phyloP scores from a whole-genome alignment of 768 basidiomycete genomes.

The Suillus bovinus region DNA sequence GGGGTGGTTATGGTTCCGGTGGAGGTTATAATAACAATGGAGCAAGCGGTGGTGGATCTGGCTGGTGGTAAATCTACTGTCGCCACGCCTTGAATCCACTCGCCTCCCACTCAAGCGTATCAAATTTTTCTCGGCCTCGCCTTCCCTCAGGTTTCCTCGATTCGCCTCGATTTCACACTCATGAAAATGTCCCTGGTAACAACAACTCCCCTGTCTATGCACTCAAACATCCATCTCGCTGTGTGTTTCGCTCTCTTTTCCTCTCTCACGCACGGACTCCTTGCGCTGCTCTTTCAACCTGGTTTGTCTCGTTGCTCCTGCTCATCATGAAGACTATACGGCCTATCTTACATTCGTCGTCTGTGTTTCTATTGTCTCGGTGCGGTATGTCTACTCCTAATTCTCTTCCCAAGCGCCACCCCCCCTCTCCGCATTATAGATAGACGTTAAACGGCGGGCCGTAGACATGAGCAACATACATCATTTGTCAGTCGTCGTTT shows the following conservation, averaged over 20 bases:
- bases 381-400: constrained; percentile 26
- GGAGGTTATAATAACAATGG: constrained; percentile 24
- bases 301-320: constrained; percentile 57
- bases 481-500: constrained; percentile 48
- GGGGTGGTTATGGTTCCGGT: constrained; percentile 41
- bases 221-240: constrained; percentile 19
- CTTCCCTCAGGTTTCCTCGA: constrained; percentile 19
- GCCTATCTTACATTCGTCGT: constrained; percentile 42
- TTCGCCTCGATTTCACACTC: constrained; percentile 17
- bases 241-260: constrained; percentile 28
- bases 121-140: constrained; percentile 8
- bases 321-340: constrained; percentile 46
- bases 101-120: constrained; percentile 11
- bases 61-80: constrained; percentile 48
- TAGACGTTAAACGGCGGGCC: constrained; percentile 46
- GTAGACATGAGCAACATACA: constrained; percentile 48
- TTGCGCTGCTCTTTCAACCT: constrained; percentile 66
- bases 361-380: constrained; percentile 39
- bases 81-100: constrained; percentile 12
- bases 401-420: constrained; percentile 24
- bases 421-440: constrained; percentile 34
- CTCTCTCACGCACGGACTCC: constrained; percentile 37
- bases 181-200: constrained; percentile 28
- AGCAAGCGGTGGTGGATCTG: constrained; percentile 32
- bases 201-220: constrained; percentile 14